A percentile compares a stretch with the other conserved stretches of the same genome.
These are phyloP conservation scores for Hypoxylon rubiginosum DNA, from an alignment of 2,329 filamentous ascomycete genomes.

Conservation along the genomic window DNA sequence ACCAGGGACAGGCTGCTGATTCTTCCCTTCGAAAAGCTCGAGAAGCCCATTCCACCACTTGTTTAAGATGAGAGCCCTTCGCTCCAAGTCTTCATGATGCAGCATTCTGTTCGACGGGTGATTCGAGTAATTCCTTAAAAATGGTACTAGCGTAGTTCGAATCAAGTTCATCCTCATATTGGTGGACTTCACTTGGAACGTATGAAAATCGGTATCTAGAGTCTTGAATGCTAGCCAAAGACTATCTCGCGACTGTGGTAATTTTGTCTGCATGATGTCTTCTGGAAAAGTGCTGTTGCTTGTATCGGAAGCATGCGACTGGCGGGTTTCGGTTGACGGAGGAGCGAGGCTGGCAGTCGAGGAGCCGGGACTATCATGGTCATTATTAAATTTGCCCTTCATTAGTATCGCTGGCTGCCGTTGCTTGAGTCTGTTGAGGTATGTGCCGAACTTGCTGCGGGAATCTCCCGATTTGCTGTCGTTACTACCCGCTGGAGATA, in stretches of 20 bases:
- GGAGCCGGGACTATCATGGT: conserved; percentile 59
- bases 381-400: conserved; percentile 52
- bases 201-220: conserved; percentile 62
- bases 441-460: conserved; percentile 53
- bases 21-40: conserved; percentile 80
- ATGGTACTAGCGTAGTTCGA: conserved; percentile 79
- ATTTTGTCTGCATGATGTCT: conserved; percentile 37
- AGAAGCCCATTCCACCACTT: conserved; percentile 91
- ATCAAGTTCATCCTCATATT: conserved; percentile 82
- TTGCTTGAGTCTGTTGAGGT: conserved; percentile 66
- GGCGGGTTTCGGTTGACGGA: conserved; percentile 55
- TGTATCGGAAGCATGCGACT: conserved; percentile 51
- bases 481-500: conserved; percentile 49
- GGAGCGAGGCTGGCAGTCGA: conserved; percentile 62
- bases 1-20: conserved; percentile 78
- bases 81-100: conserved; percentile 84
- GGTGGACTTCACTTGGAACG: conserved; percentile 79
- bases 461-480: conserved; percentile 54
- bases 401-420: conserved; percentile 59
- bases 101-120: conserved; percentile 75
- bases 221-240: conserved; percentile 69
- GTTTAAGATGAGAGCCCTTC: conserved; percentile 82
- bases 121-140: conserved; percentile 77
- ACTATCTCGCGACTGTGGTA: conserved; percentile 60
- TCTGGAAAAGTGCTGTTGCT: conserved; percentile 52